Conservation (phyloP, 2,329 filamentous ascomycete genomes). For the Fusarium sp. region DNA sequence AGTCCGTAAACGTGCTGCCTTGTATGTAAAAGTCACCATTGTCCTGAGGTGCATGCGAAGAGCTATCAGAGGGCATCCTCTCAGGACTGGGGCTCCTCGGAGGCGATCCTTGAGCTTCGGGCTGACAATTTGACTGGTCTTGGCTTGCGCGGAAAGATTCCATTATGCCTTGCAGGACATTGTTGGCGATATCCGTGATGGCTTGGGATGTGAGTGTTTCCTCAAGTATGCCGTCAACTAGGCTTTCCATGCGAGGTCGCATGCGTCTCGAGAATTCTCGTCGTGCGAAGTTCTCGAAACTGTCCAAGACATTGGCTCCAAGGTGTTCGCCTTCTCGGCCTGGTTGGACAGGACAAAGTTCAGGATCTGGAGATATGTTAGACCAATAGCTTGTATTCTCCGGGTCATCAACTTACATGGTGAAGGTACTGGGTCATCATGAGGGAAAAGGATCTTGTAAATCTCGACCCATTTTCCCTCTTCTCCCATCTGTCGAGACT, state of each 20-base stretch:
- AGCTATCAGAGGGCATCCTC: accelerated
- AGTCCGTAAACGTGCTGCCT: neutral
- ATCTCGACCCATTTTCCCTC: slow-evolving; percentile 8
- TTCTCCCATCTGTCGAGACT: neutral
- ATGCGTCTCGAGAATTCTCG: slow-evolving; percentile 5
- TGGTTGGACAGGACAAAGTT: neutral
- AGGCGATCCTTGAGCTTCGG: neutral
- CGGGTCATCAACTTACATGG: neutral
- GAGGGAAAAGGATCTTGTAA: slow-evolving; percentile 12
- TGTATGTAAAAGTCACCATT: neutral
- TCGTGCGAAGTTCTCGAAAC: neutral
- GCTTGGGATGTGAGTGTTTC: neutral
- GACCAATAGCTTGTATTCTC: neutral
- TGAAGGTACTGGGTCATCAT: neutral
- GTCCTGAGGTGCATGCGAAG: neutral
- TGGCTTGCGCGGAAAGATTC: neutral
- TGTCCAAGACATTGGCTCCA: neutral
- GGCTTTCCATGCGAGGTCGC: neutral
- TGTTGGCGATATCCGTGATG: neutral
- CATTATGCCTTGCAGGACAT: neutral
- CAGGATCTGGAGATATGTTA: neutral
- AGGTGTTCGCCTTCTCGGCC: accelerated
- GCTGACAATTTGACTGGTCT: neutral
- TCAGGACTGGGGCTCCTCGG: neutral
- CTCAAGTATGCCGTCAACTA: neutral